Conservation (phyloP, 495 filamentous ascomycete genomes). For the Pyrenopolyporus hunteri region DNA sequence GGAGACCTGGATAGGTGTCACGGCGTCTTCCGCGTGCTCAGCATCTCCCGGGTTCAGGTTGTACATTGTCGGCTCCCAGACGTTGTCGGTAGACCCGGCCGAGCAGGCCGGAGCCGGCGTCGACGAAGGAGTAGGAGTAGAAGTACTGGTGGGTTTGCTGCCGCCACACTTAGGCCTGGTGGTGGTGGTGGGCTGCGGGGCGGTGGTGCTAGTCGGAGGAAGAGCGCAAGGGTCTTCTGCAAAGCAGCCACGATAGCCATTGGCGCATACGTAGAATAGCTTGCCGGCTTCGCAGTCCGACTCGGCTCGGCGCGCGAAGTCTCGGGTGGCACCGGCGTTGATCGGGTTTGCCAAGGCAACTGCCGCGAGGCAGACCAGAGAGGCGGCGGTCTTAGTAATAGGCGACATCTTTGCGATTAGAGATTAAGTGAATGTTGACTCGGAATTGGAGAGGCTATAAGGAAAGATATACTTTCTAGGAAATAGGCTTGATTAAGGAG, state of each 20-base stretch:
- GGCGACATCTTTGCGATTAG: slow-evolving; percentile 23
- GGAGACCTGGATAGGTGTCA: slow-evolving; percentile 40
- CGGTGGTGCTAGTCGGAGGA: slow-evolving; percentile 8
- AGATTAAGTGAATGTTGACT: background rate
- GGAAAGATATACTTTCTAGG: background rate
- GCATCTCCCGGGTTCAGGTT: slow-evolving; percentile 58
- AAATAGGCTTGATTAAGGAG: background rate
- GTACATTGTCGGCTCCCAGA: slow-evolving; percentile 58
- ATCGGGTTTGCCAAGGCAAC: slow-evolving; percentile 14
- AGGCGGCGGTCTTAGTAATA: slow-evolving; percentile 27
- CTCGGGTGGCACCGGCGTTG: background rate
- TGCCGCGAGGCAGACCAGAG: slow-evolving; percentile 27
- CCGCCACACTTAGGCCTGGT: background rate
- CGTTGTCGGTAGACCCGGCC: slow-evolving; percentile 59
- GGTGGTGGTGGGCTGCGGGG: background rate
- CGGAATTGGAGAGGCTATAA: background rate
- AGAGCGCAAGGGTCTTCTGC: slow-evolving; percentile 27
- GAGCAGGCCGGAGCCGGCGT: background rate
- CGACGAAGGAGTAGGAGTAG: no score
- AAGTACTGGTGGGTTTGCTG: background rate
- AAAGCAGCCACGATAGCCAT: slow-evolving; percentile 31
- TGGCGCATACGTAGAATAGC: slow-evolving; percentile 27
- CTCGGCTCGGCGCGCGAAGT: background rate
- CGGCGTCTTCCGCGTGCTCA: slow-evolving; percentile 47
- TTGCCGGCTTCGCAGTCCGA: slow-evolving; percentile 21